Evolutionary conservation across 2,329 filamentous ascomycete genomes (phyloP).

Genomic region (Neonectria ditissima): DNA sequence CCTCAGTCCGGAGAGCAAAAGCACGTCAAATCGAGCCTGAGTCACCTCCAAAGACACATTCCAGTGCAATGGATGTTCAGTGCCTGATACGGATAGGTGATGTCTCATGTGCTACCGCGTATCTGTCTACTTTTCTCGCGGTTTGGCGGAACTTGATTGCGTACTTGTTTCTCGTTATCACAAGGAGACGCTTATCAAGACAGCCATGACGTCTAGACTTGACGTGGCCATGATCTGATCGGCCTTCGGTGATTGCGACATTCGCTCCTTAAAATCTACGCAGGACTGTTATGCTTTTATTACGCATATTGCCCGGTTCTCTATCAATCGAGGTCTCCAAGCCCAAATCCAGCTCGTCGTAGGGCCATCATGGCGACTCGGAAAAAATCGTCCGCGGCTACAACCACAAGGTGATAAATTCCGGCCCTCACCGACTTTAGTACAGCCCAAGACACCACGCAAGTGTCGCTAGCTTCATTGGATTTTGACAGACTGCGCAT

Average conservation of each 20-base stretch:
- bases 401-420: background rate
- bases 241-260: background rate
- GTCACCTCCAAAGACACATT: too few relatives aligned
- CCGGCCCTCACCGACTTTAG: constrained; percentile 2
- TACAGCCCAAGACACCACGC: background rate
- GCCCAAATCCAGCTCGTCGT: too few relatives aligned
- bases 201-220: background rate
- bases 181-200: too few relatives aligned
- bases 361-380: background rate
- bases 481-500: constrained; percentile 1
- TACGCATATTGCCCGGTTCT: background rate
- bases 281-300: background rate
- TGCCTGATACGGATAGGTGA: too few relatives aligned
- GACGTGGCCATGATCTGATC: background rate
- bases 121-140: too few relatives aligned
- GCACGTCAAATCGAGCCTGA: too few relatives aligned
- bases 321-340: background rate
- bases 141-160: background rate
- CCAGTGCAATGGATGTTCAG: too few relatives aligned
- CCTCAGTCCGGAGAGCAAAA: too few relatives aligned
- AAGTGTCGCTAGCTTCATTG: background rate
- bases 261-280: background rate
- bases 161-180: background rate
- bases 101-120: too few relatives aligned
- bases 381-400: background rate